Percentiles rank a stretch among this genome's conserved stretches.
phyloP scores from a whole-genome alignment of 257 asterid genomes.

The Voacanga thouarsii region DNA sequence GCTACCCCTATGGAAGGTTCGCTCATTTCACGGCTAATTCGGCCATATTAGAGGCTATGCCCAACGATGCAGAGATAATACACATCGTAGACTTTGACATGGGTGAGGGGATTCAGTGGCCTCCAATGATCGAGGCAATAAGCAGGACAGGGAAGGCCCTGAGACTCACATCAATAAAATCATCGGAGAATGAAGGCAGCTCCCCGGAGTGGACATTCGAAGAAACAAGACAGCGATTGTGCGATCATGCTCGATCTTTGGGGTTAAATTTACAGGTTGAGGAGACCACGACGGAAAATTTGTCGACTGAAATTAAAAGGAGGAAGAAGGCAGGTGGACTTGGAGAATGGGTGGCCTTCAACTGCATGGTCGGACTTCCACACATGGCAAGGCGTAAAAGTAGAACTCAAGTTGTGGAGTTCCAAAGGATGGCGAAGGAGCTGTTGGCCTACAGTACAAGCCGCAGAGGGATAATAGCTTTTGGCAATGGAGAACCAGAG shows the following conservation, averaged over 20 bases:
- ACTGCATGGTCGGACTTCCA: slow-evolving; percentile 64
- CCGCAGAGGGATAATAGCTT: slow-evolving; percentile 41
- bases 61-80: slow-evolving; percentile 15
- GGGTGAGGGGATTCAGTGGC: slow-evolving; percentile 49
- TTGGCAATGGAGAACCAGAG: slow-evolving; percentile 62
- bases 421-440: slow-evolving; percentile 44
- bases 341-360: slow-evolving; percentile 58
- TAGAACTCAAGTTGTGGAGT: slow-evolving; percentile 33
- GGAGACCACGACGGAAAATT: slow-evolving; percentile 36
- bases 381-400: slow-evolving; percentile 53
- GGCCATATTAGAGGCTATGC: slow-evolving; percentile 36
- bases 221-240: slow-evolving; percentile 46
- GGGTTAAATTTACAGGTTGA: slow-evolving; percentile 45
- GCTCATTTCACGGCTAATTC: slow-evolving; percentile 43
- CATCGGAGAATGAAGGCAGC: slow-evolving; percentile 24
- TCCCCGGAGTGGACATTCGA: slow-evolving; percentile 38
- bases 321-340: slow-evolving; percentile 25
- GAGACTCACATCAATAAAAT: slow-evolving; percentile 49
- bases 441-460: slow-evolving; percentile 18
- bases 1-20: slow-evolving; percentile 30
- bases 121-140: slow-evolving; percentile 52
- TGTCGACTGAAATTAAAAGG: slow-evolving; percentile 32
- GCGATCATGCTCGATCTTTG: slow-evolving; percentile 38
- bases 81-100: slow-evolving; percentile 39
- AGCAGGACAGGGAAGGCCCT: slow-evolving; percentile 30